Percentiles rank a stretch among this genome's conserved stretches.
Conservation (phyloP, 1,284 basidiomycete species). For the Pseudozyma sp. region DNA sequence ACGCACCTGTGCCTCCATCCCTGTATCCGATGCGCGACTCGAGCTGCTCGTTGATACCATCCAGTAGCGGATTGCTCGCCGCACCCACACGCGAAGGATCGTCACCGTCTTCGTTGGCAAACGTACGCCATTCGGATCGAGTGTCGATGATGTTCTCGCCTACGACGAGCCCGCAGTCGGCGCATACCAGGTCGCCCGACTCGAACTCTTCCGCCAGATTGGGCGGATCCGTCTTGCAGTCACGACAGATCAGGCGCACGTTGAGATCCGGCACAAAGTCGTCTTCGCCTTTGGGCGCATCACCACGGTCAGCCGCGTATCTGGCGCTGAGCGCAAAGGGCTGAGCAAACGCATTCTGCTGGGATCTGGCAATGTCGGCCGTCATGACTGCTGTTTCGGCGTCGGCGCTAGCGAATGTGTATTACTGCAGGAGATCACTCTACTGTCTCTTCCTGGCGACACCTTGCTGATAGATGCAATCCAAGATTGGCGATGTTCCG, state of each 20-base stretch:
- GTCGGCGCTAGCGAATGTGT: conserved; percentile 5
- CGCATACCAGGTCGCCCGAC: conserved; percentile 96
- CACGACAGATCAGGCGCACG: conserved; percentile 76
- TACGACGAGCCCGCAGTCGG: conserved; percentile 91
- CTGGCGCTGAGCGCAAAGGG: conserved; percentile 62
- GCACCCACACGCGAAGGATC: conserved; percentile 99
- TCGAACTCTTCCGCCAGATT: conserved; percentile 97
- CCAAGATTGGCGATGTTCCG: too few relatives aligned
- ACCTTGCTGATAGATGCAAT: conserved; percentile 7
- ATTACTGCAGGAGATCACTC: conserved; percentile 16
- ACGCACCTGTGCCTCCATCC: conserved; percentile 91
- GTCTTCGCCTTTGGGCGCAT: conserved; percentile 55
- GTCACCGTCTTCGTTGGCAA: conserved; percentile 95
- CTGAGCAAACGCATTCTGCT: conserved; percentile 54
- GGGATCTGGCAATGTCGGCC: conserved; percentile 40
- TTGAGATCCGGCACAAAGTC: conserved; percentile 64
- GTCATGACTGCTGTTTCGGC: conserved; percentile 33
- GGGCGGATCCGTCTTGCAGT: conserved; percentile 90
- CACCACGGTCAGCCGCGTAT: conserved; percentile 61
- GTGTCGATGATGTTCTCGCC: conserved; percentile 98
- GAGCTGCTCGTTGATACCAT: conserved; percentile 90
- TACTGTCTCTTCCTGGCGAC: conserved; percentile 33
- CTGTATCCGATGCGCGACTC: conserved; percentile 94
- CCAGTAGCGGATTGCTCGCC: conserved; percentile 87
- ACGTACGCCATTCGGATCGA: conserved; percentile 96